Evolutionary conservation across 2,329 filamentous ascomycete genomes (phyloP).

Genomic region (Anthostomella pinea): DNA sequence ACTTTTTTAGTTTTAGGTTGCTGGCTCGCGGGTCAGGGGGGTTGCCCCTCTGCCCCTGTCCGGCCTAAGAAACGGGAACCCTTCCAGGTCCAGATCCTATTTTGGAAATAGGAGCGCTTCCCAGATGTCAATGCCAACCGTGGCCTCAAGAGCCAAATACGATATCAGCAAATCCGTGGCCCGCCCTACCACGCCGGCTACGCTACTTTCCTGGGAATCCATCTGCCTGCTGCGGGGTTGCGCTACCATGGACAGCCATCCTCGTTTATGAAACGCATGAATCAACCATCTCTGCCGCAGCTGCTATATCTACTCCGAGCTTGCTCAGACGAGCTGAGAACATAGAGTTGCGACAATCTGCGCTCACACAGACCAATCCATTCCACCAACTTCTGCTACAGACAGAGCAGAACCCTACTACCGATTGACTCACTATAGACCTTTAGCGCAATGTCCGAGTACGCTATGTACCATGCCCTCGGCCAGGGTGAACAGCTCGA

Average conservation of each 20-base stretch:
- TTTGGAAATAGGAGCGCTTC: conserved; percentile 20
- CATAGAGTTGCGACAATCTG: too few relatives aligned
- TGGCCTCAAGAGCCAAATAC: conserved; percentile 23
- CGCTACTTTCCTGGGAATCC: conserved; percentile 5
- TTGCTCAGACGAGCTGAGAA: too few relatives aligned
- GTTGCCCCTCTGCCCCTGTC: too few relatives aligned
- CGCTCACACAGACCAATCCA: neutral
- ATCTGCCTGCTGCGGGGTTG: neutral
- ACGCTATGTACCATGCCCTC: conserved; percentile 54
- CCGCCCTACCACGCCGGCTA: conserved; percentile 1
- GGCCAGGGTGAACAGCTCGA: conserved; percentile 55
- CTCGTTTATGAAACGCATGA: neutral
- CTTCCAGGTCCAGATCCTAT: too few relatives aligned
- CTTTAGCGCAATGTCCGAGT: conserved; percentile 48
- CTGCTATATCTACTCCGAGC: neutral
- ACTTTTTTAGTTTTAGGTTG: too few relatives aligned
- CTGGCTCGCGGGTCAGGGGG: too few relatives aligned
- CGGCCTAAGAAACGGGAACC: too few relatives aligned
- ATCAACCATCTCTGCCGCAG: neutral
- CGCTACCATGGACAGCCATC: neutral
- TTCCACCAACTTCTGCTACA: neutral
- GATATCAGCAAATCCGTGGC: neutral
- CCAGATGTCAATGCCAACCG: conserved; percentile 20
- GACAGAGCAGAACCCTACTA: too few relatives aligned
- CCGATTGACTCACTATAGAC: too few relatives aligned